A percentile compares a stretch with the other conserved stretches of the same genome.
Conservation (phyloP, 805 yeast species). For the Huiozyma naganishii region DNA sequence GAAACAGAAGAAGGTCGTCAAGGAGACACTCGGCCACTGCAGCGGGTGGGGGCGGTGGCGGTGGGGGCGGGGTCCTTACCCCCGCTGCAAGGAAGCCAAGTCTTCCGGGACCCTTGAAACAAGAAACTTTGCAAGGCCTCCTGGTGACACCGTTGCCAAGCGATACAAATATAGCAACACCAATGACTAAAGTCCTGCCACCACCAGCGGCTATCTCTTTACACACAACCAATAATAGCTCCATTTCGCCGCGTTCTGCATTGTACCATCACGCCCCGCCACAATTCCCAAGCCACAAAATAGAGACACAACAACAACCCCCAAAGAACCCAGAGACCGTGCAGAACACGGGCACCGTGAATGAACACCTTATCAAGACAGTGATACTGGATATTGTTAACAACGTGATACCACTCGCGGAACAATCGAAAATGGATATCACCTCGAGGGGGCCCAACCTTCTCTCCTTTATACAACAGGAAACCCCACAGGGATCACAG, state of each 20-base stretch:
- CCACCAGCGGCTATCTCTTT: no score
- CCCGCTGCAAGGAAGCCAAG: no score
- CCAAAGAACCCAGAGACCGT: no score
- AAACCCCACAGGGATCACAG: background rate
- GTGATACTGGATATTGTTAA: conserved; percentile 13
- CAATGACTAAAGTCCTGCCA: no score
- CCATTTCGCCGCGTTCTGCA: no score
- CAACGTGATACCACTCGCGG: conserved; percentile 14
- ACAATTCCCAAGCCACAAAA: no score
- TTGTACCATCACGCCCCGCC: no score
- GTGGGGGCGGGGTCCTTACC: background rate
- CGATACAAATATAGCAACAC: no score
- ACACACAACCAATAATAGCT: no score
- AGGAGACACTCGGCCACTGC: conserved; percentile 18
- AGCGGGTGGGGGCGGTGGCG: background rate
- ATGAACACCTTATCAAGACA: background rate
- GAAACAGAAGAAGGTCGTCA: conserved; percentile 67
- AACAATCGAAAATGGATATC: conserved; percentile 9
- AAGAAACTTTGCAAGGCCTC: background rate
- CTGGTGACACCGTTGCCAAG: no score
- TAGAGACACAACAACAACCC: no score
- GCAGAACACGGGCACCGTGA: background rate
- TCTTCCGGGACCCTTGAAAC: background rate
- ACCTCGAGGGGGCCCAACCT: conserved; percentile 1
- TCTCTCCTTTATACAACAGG: background rate